Conservation (phyloP, 495 filamentous ascomycete species). For the Endocarpon pusillum region DNA sequence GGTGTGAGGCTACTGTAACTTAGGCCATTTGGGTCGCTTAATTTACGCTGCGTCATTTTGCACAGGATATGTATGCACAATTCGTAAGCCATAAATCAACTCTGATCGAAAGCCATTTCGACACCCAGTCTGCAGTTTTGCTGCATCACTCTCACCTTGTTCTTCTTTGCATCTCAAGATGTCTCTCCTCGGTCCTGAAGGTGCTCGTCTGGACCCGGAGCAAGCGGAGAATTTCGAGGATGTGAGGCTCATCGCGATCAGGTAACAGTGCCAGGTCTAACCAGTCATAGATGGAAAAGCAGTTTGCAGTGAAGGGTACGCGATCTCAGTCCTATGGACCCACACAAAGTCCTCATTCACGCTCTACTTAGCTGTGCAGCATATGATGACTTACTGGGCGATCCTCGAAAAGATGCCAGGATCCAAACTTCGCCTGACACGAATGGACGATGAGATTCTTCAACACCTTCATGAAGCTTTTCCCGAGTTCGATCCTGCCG, state of each 20-base stretch:
- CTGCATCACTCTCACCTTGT: conserved; percentile 4
- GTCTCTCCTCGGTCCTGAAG: conserved; percentile 22
- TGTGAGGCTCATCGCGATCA: conserved; percentile 25
- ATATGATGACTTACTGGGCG: conserved; percentile 90
- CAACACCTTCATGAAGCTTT: conserved; percentile 73
- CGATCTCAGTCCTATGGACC: conserved; percentile 3
- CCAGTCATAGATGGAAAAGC: conserved; percentile 75
- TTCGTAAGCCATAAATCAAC: too few relatives aligned
- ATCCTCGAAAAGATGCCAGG: conserved; percentile 83
- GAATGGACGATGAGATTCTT: conserved; percentile 86
- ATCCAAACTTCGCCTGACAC: conserved; percentile 73
- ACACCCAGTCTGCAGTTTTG: too few relatives aligned
- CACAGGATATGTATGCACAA: too few relatives aligned
- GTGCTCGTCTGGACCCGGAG: conserved; percentile 42
- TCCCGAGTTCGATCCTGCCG: conserved; percentile 74
- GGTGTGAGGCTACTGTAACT: too few relatives aligned
- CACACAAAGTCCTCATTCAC: conserved; percentile 2
- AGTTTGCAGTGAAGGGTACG: conserved; percentile 92
- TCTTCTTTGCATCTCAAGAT: conserved; percentile 13
- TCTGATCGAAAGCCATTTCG: too few relatives aligned
- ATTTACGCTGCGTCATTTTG: too few relatives aligned
- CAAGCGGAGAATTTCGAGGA: conserved; percentile 63
- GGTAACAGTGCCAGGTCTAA: conserved; percentile 5
- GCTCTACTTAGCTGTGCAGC: conserved; percentile 54
- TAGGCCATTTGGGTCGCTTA: too few relatives aligned